phyloP scores from a whole-genome alignment of 768 basidiomycete genomes.

The Candolleomyces eurysporus region DNA sequence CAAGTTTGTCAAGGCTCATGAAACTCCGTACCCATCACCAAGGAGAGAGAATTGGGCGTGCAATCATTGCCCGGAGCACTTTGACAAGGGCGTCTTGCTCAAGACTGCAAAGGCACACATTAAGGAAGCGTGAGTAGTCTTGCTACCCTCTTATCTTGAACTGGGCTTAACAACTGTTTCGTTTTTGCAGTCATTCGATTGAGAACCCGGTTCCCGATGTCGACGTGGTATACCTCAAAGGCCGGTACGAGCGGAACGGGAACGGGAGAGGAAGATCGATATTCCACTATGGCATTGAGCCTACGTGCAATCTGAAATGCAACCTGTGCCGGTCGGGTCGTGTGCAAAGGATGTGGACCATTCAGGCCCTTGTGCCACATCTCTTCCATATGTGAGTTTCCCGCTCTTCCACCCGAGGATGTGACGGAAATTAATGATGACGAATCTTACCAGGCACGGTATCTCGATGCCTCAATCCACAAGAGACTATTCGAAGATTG shows the following conservation, averaged over 20 bases:
- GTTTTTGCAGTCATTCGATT: slow-evolving; percentile 3
- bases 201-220: not conserved
- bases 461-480: slow-evolving; percentile 8
- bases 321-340: slow-evolving; percentile 1
- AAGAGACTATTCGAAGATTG: slow-evolving; percentile 7
- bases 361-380: slow-evolving; percentile 9
- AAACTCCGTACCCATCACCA: not conserved
- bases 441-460: not conserved
- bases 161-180: not conserved
- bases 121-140: slow-evolving; percentile 1
- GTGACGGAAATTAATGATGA: not conserved
- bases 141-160: not conserved
- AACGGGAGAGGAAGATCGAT: slow-evolving; percentile 1
- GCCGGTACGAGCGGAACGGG: slow-evolving; percentile 1
- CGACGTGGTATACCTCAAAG: slow-evolving; percentile 6
- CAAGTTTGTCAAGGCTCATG: slow-evolving; percentile 2
- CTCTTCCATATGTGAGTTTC: slow-evolving; percentile 7
- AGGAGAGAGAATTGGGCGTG: slow-evolving; percentile 8
- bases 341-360: slow-evolving; percentile 5
- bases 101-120: slow-evolving; percentile 5
- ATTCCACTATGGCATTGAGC: slow-evolving; percentile 10
- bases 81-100: not conserved
- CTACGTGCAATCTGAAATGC: slow-evolving; percentile 6
- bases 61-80: slow-evolving; percentile 11
- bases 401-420: not conserved